A percentile compares a stretch with the other conserved stretches of the same genome.
phyloP scores from a whole-genome alignment of 176 grass and related monocot species.

The Miscanthus lutarioriparius region DNA sequence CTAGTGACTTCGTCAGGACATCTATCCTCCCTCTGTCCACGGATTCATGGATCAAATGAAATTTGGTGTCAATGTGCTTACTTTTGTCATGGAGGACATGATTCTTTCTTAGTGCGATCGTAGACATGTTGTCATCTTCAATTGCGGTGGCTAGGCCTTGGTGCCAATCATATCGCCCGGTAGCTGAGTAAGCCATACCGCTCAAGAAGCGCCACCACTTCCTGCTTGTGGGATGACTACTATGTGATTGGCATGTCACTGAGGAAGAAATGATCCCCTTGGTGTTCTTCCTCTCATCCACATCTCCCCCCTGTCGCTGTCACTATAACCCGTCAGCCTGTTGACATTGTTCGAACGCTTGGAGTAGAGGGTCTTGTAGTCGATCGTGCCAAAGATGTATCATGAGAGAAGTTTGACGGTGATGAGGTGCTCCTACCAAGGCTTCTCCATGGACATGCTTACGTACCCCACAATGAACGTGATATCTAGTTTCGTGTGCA shows the following conservation, averaged over 20 bases:
- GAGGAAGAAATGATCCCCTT: no score
- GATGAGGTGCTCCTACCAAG: not conserved
- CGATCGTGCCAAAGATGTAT: not conserved
- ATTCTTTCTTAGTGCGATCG: no score
- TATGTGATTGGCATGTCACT: not conserved
- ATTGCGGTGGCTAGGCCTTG: not conserved
- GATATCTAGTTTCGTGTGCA: not conserved
- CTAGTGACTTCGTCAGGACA: no score
- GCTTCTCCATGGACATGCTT: not conserved
- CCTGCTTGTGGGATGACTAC: not conserved
- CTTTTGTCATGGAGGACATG: not conserved
- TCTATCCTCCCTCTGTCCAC: no score
- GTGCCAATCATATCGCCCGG: not conserved
- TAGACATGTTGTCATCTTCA: not conserved
- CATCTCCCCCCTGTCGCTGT: not conserved
- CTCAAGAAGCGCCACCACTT: not conserved
- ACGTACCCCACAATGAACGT: not conserved
- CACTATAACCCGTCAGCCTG: not conserved
- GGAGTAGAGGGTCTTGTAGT: not conserved
- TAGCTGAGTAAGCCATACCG: not conserved
- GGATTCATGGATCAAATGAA: not conserved
- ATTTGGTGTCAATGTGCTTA: not conserved
- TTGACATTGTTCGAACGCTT: not conserved
- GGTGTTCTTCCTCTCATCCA: not conserved
- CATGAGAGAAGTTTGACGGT: not conserved